Percentiles rank a stretch among this genome's conserved stretches.
These are phyloP conservation scores for Medicago lupulina DNA, from an alignment of 306 rosid species.

Conservation along the genomic window DNA sequence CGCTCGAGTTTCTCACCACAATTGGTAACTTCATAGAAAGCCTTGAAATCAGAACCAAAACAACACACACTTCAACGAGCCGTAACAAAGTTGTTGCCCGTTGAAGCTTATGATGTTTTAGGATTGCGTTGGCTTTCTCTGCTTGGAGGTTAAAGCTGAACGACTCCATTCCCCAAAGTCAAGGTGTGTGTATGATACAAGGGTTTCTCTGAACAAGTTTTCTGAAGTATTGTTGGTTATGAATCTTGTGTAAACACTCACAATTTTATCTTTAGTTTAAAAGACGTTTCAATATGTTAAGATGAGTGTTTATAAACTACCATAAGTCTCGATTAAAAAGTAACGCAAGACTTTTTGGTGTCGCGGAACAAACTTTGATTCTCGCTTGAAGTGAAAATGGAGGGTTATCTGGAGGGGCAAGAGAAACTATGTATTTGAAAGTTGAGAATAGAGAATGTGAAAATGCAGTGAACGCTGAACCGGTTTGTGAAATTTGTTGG, in stretches of 20 bases:
- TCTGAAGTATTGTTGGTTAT: background rate
- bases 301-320: background rate
- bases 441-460: background rate
- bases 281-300: too few species aligned
- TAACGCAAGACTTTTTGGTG: background rate
- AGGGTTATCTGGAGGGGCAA: constrained; percentile 18
- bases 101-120: constrained; percentile 54
- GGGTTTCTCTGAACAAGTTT: background rate
- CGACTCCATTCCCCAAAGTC: constrained; percentile 58
- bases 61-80: constrained; percentile 59
- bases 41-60: constrained; percentile 65
- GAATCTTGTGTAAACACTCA: background rate
- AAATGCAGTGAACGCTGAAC: background rate
- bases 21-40: constrained; percentile 60
- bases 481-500: background rate
- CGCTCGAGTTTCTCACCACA: constrained; percentile 65
- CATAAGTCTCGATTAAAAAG: too few species aligned
- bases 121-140: constrained; percentile 69
- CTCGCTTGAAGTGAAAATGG: constrained; percentile 53
- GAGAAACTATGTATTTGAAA: constrained; percentile 5
- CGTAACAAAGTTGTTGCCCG: constrained; percentile 61
- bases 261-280: background rate
- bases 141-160: constrained; percentile 65
- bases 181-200: too few species aligned
- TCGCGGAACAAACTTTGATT: background rate